Conservation (phyloP, 331 rosid species). For the Dryas integrifolia region DNA sequence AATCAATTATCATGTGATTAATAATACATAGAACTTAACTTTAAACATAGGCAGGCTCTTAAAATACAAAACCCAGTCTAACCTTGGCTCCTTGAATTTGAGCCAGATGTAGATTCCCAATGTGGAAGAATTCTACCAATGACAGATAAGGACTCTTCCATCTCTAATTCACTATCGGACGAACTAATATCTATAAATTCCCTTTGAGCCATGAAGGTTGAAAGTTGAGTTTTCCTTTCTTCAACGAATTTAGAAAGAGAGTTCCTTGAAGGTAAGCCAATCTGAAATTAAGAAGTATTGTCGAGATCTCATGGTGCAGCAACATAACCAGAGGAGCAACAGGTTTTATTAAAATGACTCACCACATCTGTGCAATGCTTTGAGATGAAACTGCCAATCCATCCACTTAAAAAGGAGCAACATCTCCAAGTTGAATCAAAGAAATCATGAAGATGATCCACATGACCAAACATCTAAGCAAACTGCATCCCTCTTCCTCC, state of each 20-base stretch:
- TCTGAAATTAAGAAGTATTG: constrained; percentile 38
- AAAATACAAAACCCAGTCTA: constrained; percentile 17
- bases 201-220: constrained; percentile 42
- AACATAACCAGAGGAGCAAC: constrained; percentile 20
- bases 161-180: constrained; percentile 76
- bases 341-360: constrained; percentile 21
- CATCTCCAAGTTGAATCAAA: constrained; percentile 38
- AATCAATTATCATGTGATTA: constrained; percentile 13
- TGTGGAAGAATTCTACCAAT: constrained; percentile 52
- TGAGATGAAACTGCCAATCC: constrained; percentile 45
- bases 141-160: constrained; percentile 35
- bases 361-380: constrained; percentile 34
- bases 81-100: constrained; percentile 48
- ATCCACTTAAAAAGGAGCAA: constrained; percentile 38
- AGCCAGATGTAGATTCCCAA: constrained; percentile 44
- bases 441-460: constrained; percentile 33
- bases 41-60: neutral
- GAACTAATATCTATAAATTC: constrained; percentile 65
- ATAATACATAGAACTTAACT: neutral
- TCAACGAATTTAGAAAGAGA: constrained; percentile 37
- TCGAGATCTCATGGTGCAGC: constrained; percentile 23
- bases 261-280: constrained; percentile 37
- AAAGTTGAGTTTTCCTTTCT: constrained; percentile 28
- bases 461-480: constrained; percentile 46
- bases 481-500: constrained; percentile 12